Evolutionary conservation across 345 rosid species (phyloP).

Genomic region (Raphanus sativus): DNA sequence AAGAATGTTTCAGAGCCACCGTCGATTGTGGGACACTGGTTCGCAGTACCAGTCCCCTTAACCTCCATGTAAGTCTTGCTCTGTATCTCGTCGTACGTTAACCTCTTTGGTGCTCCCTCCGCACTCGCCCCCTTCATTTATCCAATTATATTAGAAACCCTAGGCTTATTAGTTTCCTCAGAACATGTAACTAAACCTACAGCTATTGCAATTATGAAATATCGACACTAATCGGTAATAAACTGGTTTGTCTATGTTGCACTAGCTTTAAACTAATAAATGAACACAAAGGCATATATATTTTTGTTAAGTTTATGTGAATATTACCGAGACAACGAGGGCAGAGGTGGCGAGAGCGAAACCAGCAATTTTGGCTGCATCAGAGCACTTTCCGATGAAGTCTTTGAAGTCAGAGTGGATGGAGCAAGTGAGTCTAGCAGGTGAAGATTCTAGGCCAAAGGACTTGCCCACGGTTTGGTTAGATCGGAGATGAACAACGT

Average conservation of each 20-base stretch:
- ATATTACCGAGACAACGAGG: slow-evolving; percentile 74
- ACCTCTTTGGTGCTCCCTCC: slow-evolving; percentile 85
- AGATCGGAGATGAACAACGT: slow-evolving; percentile 49
- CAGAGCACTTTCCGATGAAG: slow-evolving; percentile 61
- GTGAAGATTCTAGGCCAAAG: slow-evolving; percentile 55
- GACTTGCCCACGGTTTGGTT: slow-evolving; percentile 51
- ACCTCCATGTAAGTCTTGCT: slow-evolving; percentile 95
- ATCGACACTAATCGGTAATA: not conserved
- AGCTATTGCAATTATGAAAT: not conserved
- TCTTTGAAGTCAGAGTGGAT: slow-evolving; percentile 64
- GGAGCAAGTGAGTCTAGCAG: slow-evolving; percentile 68
- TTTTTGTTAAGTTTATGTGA: not conserved
- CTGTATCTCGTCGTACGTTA: slow-evolving; percentile 91
- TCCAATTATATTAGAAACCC: not conserved
- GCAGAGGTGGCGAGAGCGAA: slow-evolving; percentile 93
- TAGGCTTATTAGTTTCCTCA: not conserved
- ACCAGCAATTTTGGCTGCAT: slow-evolving; percentile 73
- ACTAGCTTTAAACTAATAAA: too few relatives aligned
- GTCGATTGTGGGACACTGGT: slow-evolving; percentile 81
- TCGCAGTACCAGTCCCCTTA: slow-evolving; percentile 89
- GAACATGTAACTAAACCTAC: not conserved
- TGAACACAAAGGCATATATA: not conserved
- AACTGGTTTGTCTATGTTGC: not conserved
- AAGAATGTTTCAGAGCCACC: slow-evolving; percentile 76
- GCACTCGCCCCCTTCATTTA: slow-evolving; percentile 75